phyloP scores from a whole-genome alignment of 1,284 basidiomycete genomes.

The Heterobasidion parviporum region DNA sequence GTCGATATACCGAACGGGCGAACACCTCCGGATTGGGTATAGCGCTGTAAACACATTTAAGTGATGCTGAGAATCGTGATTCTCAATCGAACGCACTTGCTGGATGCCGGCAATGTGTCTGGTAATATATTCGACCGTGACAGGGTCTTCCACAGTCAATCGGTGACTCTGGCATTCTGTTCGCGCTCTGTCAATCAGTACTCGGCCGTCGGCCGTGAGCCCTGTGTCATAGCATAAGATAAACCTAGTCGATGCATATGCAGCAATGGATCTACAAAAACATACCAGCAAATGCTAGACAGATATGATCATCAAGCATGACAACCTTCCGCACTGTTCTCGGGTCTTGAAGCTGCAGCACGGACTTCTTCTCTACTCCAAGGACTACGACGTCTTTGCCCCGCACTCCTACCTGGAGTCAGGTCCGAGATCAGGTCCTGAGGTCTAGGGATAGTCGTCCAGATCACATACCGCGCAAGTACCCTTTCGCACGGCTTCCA shows the following conservation, averaged over 20 bases:
- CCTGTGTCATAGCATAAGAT: constrained; percentile 40
- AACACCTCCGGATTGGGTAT: constrained; percentile 99
- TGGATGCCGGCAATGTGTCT: constrained; percentile 97
- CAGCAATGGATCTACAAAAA: constrained; percentile 4
- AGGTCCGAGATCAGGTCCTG: neutral
- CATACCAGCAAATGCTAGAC: constrained; percentile 94
- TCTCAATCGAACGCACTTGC: constrained; percentile 52
- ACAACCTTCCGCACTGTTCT: constrained; percentile 97
- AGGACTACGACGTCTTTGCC: constrained; percentile 94
- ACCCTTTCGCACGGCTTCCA: constrained; percentile 94
- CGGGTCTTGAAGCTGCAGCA: constrained; percentile 96
- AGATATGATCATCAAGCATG: constrained; percentile 98
- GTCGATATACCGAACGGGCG: constrained; percentile 98
- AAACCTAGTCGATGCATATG: neutral
- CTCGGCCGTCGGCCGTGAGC: constrained; percentile 94
- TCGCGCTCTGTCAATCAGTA: constrained; percentile 96
- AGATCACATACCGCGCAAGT: constrained; percentile 80
- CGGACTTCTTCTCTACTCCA: constrained; percentile 98
- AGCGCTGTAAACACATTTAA: constrained; percentile 46
- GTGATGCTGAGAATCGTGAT: neutral
- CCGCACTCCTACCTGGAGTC: constrained; percentile 81
- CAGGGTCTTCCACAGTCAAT: constrained; percentile 96
- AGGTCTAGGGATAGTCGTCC: neutral
- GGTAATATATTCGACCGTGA: constrained; percentile 97
- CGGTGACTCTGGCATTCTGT: constrained; percentile 98